Percentiles rank a stretch among this genome's conserved stretches.
phyloP scores from a whole-genome alignment of 352 stramenopile genomes.

The Phytophthora agathidicida region DNA sequence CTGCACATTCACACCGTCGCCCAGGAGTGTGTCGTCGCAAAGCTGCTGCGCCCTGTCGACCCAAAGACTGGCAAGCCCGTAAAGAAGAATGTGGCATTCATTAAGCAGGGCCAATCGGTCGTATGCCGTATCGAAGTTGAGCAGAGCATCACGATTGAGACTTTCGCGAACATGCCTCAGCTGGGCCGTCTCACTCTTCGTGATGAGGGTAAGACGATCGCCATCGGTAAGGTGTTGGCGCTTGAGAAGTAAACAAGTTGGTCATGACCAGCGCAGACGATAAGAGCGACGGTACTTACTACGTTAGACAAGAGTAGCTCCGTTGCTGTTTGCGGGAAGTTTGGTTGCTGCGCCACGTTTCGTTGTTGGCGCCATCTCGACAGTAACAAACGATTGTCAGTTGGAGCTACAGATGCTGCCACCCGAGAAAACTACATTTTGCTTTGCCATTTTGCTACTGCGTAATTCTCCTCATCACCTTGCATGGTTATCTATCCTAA shows the following conservation, averaged over 20 bases:
- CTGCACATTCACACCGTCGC: conserved; percentile 98
- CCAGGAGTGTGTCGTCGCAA: conserved; percentile 94
- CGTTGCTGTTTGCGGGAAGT: too few relatives aligned
- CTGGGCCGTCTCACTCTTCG: conserved; percentile 97
- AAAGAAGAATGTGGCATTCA: conserved; percentile 95
- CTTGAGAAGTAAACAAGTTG: conserved; percentile 89
- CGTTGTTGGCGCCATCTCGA: too few relatives aligned
- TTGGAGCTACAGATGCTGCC: too few relatives aligned
- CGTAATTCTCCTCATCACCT: too few relatives aligned
- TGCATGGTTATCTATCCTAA: too few relatives aligned
- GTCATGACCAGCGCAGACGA: too few relatives aligned
- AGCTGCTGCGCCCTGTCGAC: conserved; percentile 91
- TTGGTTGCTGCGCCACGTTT: too few relatives aligned
- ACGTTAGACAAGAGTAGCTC: too few relatives aligned
- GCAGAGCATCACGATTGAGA: conserved; percentile 95
- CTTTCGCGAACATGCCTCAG: conserved; percentile 95
- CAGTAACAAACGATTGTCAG: too few relatives aligned
- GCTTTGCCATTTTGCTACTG: too few relatives aligned
- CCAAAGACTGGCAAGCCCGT: conserved; percentile 91
- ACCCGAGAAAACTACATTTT: too few relatives aligned
- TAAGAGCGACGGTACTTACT: too few relatives aligned
- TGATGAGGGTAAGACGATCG: conserved; percentile 99
- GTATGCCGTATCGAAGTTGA: conserved; percentile 94
- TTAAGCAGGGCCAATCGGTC: conserved; percentile 94
- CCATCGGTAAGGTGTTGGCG: conserved; percentile 97